phyloP scores from a whole-genome alignment of 306 rosid genomes.

The Cicer pinnatifidum region DNA sequence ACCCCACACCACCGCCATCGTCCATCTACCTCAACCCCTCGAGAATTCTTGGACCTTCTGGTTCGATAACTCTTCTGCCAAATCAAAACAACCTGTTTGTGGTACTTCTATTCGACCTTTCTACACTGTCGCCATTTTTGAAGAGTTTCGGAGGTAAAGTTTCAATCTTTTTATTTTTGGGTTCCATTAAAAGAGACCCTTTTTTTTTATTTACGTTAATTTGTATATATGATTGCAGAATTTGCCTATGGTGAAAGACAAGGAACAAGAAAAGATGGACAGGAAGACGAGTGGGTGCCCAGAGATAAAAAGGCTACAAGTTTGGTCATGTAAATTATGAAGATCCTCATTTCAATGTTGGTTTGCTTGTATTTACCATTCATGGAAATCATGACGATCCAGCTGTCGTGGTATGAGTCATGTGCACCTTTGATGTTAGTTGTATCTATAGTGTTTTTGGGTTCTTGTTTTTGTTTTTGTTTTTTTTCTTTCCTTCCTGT shows the following conservation, averaged over 20 bases:
- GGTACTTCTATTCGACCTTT: constrained; percentile 73
- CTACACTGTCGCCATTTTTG: constrained; percentile 78
- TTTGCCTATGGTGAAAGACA: constrained; percentile 64
- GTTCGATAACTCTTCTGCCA: constrained; percentile 77
- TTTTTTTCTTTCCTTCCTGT: background rate
- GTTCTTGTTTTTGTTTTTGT: background rate
- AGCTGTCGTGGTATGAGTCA: constrained; percentile 90
- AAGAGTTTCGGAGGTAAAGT: constrained; percentile 85
- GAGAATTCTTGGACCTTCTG: constrained; percentile 96
- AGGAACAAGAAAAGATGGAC: constrained; percentile 66
- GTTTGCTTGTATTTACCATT: constrained; percentile 95
- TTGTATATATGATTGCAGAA: constrained; percentile 41
- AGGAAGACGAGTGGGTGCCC: constrained; percentile 64
- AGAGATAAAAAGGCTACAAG: constrained; percentile 78
- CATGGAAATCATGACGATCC: constrained; percentile 99
- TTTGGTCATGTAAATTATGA: constrained; percentile 97
- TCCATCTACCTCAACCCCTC: constrained; percentile 64
- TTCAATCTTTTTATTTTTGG: constrained; percentile 20
- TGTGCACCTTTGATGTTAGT: constrained; percentile 4
- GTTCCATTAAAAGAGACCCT: background rate
- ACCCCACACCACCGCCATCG: constrained; percentile 40
- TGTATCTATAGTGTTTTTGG: background rate
- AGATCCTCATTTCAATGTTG: constrained; percentile 96
- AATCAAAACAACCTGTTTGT: constrained; percentile 63
- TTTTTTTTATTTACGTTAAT: background rate